These are phyloP conservation scores for Trichophyton benhamiae DNA, from an alignment of 2,329 filamentous ascomycete genomes.

Conservation along the genomic window DNA sequence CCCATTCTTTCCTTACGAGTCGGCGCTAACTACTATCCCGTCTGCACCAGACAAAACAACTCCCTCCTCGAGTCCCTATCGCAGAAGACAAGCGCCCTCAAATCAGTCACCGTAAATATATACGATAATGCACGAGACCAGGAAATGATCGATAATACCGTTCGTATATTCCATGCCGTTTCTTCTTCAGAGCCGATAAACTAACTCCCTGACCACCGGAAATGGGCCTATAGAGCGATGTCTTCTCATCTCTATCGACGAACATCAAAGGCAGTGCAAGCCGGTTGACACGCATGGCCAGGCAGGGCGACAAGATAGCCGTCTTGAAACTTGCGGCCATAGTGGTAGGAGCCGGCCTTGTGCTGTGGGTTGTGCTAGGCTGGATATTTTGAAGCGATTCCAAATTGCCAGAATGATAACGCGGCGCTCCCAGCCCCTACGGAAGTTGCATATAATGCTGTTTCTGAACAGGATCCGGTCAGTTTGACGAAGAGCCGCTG, in stretches of 20 bases:
- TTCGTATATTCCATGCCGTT: constrained; percentile 38
- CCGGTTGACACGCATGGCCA: constrained; percentile 79
- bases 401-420: too few species aligned
- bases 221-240: constrained; percentile 52
- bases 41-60: constrained; percentile 63
- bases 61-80: constrained; percentile 82
- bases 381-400: constrained; percentile 44
- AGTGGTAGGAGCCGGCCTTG: constrained; percentile 56
- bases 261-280: constrained; percentile 73
- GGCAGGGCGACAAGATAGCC: constrained; percentile 77
- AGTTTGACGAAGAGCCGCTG: too few species aligned
- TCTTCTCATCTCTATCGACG: constrained; percentile 76
- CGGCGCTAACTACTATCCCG: neutral
- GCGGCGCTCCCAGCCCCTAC: too few species aligned
- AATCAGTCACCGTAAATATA: constrained; percentile 91
- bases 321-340: constrained; percentile 83
- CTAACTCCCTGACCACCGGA: neutral
- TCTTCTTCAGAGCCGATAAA: neutral
- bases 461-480: neutral
- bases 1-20: neutral
- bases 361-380: constrained; percentile 61
- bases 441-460: neutral
- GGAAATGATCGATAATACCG: constrained; percentile 74
- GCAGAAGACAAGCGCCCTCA: constrained; percentile 79
- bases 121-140: constrained; percentile 91